These are phyloP conservation scores for Teratosphaeria zuluensis DNA, from an alignment of 2,329 filamentous ascomycete genomes.

Conservation along the genomic window DNA sequence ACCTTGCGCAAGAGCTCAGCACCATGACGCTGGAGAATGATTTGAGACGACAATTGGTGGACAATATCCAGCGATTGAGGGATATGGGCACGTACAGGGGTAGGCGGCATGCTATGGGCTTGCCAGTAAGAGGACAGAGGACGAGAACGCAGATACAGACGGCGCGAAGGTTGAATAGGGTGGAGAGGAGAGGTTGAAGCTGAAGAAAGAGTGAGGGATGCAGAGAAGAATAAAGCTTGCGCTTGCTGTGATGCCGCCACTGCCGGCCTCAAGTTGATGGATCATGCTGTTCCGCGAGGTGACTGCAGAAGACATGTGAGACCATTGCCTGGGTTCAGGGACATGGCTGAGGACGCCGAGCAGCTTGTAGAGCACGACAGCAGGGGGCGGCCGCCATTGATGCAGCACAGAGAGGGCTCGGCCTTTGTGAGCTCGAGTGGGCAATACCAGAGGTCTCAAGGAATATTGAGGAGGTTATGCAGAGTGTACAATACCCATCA, in stretches of 20 bases:
- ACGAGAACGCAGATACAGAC: conserved; percentile 67
- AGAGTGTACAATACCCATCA: neutral
- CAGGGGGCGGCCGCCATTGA: no score
- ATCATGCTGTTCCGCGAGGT: neutral
- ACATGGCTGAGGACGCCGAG: no score
- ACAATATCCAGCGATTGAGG: conserved; percentile 77
- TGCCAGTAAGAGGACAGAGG: conserved; percentile 84
- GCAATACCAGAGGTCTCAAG: no score
- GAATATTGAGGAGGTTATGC: neutral
- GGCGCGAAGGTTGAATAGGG: conserved; percentile 48
- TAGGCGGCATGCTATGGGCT: conserved; percentile 79
- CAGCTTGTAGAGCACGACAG: no score
- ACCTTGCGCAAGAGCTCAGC: conserved; percentile 74
- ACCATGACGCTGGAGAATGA: conserved; percentile 94
- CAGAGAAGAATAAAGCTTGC: neutral
- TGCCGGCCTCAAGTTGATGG: neutral
- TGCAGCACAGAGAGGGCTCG: no score
- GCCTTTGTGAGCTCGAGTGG: no score
- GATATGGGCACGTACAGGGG: conserved; percentile 89
- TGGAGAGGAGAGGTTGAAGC: conserved; percentile 40
- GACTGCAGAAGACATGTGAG: neutral
- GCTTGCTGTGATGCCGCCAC: neutral
- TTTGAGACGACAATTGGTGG: conserved; percentile 62
- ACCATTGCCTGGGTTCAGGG: neutral
- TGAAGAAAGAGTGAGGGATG: neutral